Conservation (phyloP, 2,329 filamentous ascomycete genomes). For the Fusarium mangiferae region DNA sequence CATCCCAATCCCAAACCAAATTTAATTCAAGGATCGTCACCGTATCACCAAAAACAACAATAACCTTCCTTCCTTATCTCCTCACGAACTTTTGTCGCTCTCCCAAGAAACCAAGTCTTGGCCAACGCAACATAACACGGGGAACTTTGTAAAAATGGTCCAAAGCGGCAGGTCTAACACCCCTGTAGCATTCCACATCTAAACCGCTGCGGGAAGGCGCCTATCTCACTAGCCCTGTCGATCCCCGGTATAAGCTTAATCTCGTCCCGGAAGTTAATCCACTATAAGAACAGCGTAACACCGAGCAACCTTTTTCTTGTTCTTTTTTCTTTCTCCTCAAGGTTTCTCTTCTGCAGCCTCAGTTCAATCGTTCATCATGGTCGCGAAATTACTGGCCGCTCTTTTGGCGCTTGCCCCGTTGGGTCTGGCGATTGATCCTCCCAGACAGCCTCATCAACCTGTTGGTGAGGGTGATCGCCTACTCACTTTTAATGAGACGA, state of each 20-base stretch:
- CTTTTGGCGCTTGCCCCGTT: conserved; percentile 34
- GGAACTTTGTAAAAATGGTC: conserved; percentile 27
- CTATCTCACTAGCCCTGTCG: not conserved
- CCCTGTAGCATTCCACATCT: conserved; percentile 14
- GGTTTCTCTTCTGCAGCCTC: not conserved
- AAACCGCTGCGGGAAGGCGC: conserved; percentile 35
- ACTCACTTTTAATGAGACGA: conserved; percentile 70
- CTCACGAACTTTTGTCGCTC: conserved; percentile 27
- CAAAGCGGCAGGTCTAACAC: conserved; percentile 28
- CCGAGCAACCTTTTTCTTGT: not conserved
- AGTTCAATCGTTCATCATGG: conserved; percentile 9
- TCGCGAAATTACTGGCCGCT: conserved; percentile 20
- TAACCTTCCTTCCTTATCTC: not conserved
- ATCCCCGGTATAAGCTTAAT: conserved; percentile 35
- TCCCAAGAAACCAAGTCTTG: conserved; percentile 22
- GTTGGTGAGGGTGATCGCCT: conserved; percentile 65
- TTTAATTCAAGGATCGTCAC: no score
- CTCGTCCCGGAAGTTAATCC: not conserved
- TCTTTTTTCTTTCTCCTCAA: not conserved
- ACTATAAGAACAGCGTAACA: not conserved
- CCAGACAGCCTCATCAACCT: conserved; percentile 65
- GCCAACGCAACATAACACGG: conserved; percentile 33
- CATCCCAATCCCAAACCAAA: fast-evolving
- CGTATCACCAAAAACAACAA: not conserved
- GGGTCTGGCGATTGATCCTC: conserved; percentile 57